phyloP scores from a whole-genome alignment of 805 yeast genomes.

The Monosporozyma aerobia region DNA sequence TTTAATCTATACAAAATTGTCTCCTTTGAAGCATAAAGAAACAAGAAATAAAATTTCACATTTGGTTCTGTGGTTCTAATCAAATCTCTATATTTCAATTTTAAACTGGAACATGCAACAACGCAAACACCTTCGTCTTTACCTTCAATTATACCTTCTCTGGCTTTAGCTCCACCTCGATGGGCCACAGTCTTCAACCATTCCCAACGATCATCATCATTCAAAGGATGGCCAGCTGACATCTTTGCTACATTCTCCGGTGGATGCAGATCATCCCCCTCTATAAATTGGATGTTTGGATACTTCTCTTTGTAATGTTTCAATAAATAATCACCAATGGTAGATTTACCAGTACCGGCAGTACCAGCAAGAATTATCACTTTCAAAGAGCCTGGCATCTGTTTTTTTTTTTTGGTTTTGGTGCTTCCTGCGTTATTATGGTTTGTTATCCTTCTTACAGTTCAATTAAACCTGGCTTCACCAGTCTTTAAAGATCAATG shows the following conservation, averaged over 20 bases:
- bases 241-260: constrained; percentile 66
- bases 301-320: constrained; percentile 17
- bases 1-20: constrained; percentile 53
- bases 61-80: constrained; percentile 34
- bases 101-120: constrained; percentile 81
- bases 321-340: constrained; percentile 52
- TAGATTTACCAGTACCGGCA: constrained; percentile 91
- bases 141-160: background rate
- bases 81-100: constrained; percentile 58
- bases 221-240: constrained; percentile 70
- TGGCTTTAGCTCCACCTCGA: constrained; percentile 34
- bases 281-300: constrained; percentile 52
- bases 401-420: background rate
- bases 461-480: no score
- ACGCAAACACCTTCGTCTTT: constrained; percentile 33
- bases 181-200: constrained; percentile 59
- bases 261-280: constrained; percentile 83
- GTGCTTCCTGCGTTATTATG: no score
- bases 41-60: constrained; percentile 48
- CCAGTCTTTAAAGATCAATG: background rate
- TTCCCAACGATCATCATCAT: constrained; percentile 87
- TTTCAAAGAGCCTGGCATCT: constrained; percentile 4
- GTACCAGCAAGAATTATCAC: constrained; percentile 83
- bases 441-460: no score
- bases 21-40: constrained; percentile 55